phyloP scores from a whole-genome alignment of 805 yeast species.

The Candida qinlingensis region DNA sequence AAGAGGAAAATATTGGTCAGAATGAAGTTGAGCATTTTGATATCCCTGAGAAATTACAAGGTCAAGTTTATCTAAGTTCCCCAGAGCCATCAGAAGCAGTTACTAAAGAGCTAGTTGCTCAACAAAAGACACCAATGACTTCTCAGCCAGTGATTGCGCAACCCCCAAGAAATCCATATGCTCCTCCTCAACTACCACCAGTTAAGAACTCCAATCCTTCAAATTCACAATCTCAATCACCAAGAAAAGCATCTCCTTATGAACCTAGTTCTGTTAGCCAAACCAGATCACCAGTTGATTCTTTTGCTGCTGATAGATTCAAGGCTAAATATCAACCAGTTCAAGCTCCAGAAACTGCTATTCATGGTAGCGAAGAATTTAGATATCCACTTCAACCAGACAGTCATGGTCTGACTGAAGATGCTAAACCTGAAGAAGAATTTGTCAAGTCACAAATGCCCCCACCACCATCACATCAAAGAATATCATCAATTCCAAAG shows the following conservation, averaged over 20 bases:
- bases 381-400: no score
- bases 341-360: no score
- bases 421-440: no score
- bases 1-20: not conserved
- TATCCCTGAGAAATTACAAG: conserved; percentile 10
- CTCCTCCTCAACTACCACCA: not conserved
- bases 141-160: not conserved
- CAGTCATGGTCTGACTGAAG: no score
- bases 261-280: not conserved
- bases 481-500: conserved; percentile 3
- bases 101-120: not conserved
- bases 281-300: not conserved
- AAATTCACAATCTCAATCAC: not conserved
- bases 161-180: not conserved
- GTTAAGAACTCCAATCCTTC: not conserved
- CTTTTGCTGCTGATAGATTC: no score
- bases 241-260: not conserved
- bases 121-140: not conserved
- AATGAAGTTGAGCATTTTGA: conserved; percentile 6
- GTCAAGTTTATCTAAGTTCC: not conserved
- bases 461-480: conserved; percentile 5
- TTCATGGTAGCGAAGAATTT: no score
- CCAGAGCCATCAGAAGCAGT: not conserved
- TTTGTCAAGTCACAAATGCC: no score
- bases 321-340: no score